Conservation (phyloP, 1,284 basidiomycete species). For the Ustilago shanxiensis region DNA sequence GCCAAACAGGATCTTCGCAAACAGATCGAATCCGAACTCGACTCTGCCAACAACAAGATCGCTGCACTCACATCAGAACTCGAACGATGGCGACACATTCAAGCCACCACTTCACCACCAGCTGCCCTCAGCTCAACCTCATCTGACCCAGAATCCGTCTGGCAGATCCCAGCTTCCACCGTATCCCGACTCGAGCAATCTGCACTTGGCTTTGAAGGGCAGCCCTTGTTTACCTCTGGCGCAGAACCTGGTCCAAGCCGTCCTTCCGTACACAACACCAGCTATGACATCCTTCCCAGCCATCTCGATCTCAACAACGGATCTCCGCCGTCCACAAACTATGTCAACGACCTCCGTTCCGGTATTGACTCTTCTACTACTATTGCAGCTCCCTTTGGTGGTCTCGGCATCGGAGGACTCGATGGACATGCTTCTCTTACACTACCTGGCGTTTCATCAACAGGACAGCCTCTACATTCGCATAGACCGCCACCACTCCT, state of each 20-base stretch:
- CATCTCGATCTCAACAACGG: slow-evolving; percentile 37
- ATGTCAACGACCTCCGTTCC: slow-evolving; percentile 38
- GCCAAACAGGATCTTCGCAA: slow-evolving; percentile 76
- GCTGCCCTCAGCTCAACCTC: slow-evolving; percentile 10
- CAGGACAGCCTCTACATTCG: slow-evolving; percentile 5
- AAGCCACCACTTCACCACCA: slow-evolving; percentile 27
- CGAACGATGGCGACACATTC: slow-evolving; percentile 71
- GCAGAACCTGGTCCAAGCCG: slow-evolving; percentile 18
- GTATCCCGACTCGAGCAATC: slow-evolving; percentile 47
- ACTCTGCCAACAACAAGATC: slow-evolving; percentile 80
- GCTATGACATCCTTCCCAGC: slow-evolving; percentile 23
- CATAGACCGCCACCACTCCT: slow-evolving; percentile 21
- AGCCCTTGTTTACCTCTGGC: slow-evolving; percentile 36
- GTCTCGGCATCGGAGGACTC: slow-evolving; percentile 47
- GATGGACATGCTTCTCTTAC: slow-evolving; percentile 34
- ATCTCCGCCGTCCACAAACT: slow-evolving; percentile 51
- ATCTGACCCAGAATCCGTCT: slow-evolving; percentile 24
- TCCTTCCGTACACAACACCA: slow-evolving; percentile 3
- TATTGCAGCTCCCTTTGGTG: slow-evolving; percentile 26
- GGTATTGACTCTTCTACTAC: slow-evolving; percentile 8
- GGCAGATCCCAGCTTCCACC: slow-evolving; percentile 26
- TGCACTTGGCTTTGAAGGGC: slow-evolving; percentile 45
- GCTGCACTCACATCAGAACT: slow-evolving; percentile 77
- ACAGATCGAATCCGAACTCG: slow-evolving; percentile 82
- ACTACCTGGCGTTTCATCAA: slow-evolving; percentile 6